A percentile compares a stretch with the other conserved stretches of the same genome.
Evolutionary conservation across 2,329 filamentous ascomycete species (phyloP).

Genomic region (Gliomastix tumulicola): DNA sequence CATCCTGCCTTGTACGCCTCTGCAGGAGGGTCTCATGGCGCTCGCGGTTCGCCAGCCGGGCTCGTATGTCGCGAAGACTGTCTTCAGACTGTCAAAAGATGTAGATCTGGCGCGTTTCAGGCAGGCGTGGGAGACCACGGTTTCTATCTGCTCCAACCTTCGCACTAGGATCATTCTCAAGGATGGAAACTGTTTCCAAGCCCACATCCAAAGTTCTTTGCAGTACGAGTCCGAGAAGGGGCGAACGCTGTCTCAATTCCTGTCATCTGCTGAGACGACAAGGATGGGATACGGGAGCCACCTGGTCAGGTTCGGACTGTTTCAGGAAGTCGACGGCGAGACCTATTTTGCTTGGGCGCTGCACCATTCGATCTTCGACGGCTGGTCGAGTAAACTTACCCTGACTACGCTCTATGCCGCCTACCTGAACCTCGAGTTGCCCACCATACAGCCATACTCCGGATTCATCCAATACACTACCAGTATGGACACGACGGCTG

Average conservation of each 20-base stretch:
- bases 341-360: conserved; percentile 12
- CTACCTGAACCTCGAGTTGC: background rate
- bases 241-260: too few species aligned
- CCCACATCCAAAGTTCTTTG: too few species aligned
- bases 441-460: background rate
- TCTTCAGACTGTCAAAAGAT: conserved; percentile 10
- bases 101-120: conserved; percentile 15
- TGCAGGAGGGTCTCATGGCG: conserved; percentile 32
- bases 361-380: conserved; percentile 18
- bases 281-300: background rate
- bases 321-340: background rate
- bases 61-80: conserved; percentile 25
- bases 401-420: conserved; percentile 1
- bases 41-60: conserved; percentile 22
- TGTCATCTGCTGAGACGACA: background rate
- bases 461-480: conserved; percentile 6
- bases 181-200: too few species aligned
- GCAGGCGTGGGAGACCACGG: conserved; percentile 14
- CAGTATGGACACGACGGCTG: background rate
- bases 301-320: background rate
- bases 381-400: conserved; percentile 10
- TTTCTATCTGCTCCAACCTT: conserved; percentile 4
- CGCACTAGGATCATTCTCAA: conserved; percentile 2
- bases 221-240: too few species aligned
- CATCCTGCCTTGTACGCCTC: conserved; percentile 28